A percentile compares a stretch with the other conserved stretches of the same genome.
These are phyloP conservation scores for Dipodascus geniculatus DNA, from an alignment of 805 yeast species.

Conservation along the genomic window DNA sequence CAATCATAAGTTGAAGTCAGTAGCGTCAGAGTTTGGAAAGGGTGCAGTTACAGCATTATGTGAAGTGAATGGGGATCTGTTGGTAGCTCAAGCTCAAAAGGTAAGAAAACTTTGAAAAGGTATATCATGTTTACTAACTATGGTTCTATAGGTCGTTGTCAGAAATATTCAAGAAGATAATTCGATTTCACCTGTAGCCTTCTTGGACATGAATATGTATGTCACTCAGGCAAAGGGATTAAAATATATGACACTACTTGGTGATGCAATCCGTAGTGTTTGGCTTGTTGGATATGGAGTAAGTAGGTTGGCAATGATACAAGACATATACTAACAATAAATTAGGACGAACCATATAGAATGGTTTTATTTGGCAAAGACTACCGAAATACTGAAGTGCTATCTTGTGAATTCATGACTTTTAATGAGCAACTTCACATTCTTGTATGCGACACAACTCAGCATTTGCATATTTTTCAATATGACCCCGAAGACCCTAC, in stretches of 20 bases:
- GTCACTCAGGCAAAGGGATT: slow-evolving; percentile 71
- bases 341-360: slow-evolving; percentile 73
- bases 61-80: slow-evolving; percentile 72
- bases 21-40: slow-evolving; percentile 60
- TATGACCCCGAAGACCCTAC: slow-evolving; percentile 88
- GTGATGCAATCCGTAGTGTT: slow-evolving; percentile 68
- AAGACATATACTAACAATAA: neutral
- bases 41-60: slow-evolving; percentile 76
- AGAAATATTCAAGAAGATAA: slow-evolving; percentile 80
- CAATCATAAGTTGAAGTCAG: slow-evolving; percentile 61
- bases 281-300: slow-evolving; percentile 75
- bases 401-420: slow-evolving; percentile 64
- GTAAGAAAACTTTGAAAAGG: no score
- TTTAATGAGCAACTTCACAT: slow-evolving; percentile 59
- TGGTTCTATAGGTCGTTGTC: slow-evolving; percentile 33
- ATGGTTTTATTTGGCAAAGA: slow-evolving; percentile 73
- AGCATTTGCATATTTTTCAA: slow-evolving; percentile 58
- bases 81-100: slow-evolving; percentile 81
- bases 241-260: slow-evolving; percentile 69
- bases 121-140: slow-evolving; percentile 14
- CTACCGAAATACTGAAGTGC: slow-evolving; percentile 46
- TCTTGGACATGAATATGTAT: slow-evolving; percentile 73
- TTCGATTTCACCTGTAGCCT: slow-evolving; percentile 85
- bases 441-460: slow-evolving; percentile 55
- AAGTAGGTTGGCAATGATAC: slow-evolving; percentile 1